These are phyloP conservation scores for Aciculosporium take DNA, from an alignment of 2,329 filamentous ascomycete species.

Conservation along the genomic window DNA sequence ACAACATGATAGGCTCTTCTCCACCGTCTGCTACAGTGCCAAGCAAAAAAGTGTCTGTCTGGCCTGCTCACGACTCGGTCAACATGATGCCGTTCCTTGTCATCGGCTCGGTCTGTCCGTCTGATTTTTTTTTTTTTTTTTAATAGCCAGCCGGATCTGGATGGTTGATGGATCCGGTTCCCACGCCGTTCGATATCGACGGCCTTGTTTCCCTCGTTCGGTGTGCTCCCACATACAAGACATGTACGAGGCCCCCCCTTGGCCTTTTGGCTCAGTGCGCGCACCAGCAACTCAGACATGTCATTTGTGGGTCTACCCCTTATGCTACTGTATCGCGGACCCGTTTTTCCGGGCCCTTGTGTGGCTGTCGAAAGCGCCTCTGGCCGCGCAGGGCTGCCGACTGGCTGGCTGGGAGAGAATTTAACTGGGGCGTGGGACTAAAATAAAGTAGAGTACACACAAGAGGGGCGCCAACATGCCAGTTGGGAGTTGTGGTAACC, in stretches of 20 bases:
- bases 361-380: no score
- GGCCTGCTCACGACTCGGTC: neutral
- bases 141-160: no score
- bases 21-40: neutral
- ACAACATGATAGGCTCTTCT: no score
- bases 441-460: neutral
- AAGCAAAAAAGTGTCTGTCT: neutral
- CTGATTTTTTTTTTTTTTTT: no score
- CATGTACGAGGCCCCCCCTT: no score
- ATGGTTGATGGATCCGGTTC: neutral
- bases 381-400: neutral
- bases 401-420: neutral
- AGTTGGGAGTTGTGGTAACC: neutral
- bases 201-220: neutral
- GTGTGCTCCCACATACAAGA: no score
- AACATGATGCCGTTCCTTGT: neutral
- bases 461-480: neutral
- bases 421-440: slow-evolving; percentile 2
- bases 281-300: neutral
- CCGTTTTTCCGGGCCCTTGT: no score
- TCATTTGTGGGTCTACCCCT: no score
- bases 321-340: no score
- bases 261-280: no score
- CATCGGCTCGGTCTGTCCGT: neutral
- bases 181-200: neutral